These are phyloP conservation scores for Urochloa ruziziensis DNA, from an alignment of 176 grass and related monocot genomes.

Conservation along the genomic window DNA sequence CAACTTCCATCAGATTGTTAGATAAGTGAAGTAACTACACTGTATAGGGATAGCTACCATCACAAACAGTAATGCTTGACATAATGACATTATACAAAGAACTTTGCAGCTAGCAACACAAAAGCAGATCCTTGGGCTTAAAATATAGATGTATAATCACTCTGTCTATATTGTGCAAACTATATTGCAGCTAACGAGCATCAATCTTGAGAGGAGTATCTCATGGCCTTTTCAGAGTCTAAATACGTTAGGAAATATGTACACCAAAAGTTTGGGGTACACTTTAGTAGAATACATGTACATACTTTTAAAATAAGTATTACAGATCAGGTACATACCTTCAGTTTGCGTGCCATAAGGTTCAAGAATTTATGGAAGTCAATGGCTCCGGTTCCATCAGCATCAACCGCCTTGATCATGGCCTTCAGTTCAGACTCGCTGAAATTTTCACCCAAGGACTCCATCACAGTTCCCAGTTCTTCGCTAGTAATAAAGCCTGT, in stretches of 20 bases:
- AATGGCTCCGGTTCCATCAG: conserved; percentile 30
- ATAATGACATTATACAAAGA: background rate
- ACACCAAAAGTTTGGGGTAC: background rate
- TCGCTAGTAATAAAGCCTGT: conserved; percentile 36
- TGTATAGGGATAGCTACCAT: background rate
- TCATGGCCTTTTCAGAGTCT: background rate
- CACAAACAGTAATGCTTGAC: background rate
- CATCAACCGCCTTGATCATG: conserved; percentile 45
- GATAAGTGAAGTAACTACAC: background rate
- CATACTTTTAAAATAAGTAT: background rate
- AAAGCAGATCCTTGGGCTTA: background rate
- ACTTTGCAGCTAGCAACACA: background rate
- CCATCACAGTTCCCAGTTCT: conserved; percentile 41
- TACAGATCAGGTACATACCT: conserved; percentile 18
- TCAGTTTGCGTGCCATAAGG: conserved; percentile 35
- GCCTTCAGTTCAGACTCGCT: conserved; percentile 29
- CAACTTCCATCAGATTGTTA: background rate
- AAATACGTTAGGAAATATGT: background rate
- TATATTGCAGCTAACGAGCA: background rate
- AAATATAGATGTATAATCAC: background rate
- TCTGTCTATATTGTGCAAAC: background rate
- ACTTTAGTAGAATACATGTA: background rate
- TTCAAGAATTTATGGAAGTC: conserved; percentile 48
- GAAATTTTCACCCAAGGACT: conserved; percentile 36
- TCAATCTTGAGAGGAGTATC: background rate